phyloP scores from a whole-genome alignment of 1,139 yeast genomes.

The Suhomyces wounanorum region DNA sequence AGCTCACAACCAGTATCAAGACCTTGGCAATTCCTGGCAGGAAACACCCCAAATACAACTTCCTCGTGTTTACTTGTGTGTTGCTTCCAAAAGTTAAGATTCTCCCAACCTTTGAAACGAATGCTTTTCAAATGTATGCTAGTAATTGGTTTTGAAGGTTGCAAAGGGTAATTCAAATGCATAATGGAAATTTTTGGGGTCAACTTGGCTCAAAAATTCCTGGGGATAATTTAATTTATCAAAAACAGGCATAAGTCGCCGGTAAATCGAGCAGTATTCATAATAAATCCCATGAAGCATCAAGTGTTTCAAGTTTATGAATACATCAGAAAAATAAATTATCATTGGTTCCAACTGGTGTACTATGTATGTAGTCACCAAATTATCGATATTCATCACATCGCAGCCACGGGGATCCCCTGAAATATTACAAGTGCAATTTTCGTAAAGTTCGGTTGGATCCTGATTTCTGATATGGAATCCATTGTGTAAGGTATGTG shows the following conservation, averaged over 20 bases:
- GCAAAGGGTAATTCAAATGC: slow-evolving; percentile 13
- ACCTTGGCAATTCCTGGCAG: not conserved
- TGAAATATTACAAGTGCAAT: slow-evolving; percentile 28
- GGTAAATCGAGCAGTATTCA: slow-evolving; percentile 18
- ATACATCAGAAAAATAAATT: slow-evolving; percentile 27
- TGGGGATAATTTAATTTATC: slow-evolving; percentile 34
- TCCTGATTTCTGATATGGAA: slow-evolving; percentile 24
- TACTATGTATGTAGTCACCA: slow-evolving; percentile 38
- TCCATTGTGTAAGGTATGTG: slow-evolving; percentile 38
- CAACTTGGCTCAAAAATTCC: slow-evolving; percentile 16
- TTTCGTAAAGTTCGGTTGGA: slow-evolving; percentile 3
- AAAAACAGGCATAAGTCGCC: slow-evolving; percentile 28
- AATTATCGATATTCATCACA: slow-evolving; percentile 32
- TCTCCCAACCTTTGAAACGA: not conserved
- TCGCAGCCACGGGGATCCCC: slow-evolving; percentile 28
- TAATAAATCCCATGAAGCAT: slow-evolving; percentile 45
- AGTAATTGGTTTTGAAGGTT: not conserved
- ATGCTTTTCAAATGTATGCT: not conserved
- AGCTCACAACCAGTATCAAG: not conserved
- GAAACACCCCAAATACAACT: not conserved
- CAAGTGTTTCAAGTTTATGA: slow-evolving; percentile 29
- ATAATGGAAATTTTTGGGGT: not conserved
- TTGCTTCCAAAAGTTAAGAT: not conserved
- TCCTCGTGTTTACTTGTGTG: too few relatives aligned
- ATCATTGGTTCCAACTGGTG: slow-evolving; percentile 40